These are phyloP conservation scores for Cucumis melo DNA, from an alignment of 306 rosid species.

Conservation along the genomic window DNA sequence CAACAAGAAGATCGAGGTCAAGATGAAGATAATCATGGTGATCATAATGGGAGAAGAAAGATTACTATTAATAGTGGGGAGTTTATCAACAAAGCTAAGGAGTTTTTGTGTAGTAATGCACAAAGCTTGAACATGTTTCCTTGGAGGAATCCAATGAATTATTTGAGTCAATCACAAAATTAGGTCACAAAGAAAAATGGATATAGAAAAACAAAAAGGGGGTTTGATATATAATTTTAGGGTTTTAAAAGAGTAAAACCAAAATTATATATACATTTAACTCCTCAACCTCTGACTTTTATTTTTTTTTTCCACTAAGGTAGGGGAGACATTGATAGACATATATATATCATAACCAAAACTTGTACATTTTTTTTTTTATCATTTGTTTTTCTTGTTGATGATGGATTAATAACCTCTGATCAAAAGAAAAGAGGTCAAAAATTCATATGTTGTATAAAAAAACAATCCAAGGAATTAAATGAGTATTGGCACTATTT, in stretches of 20 bases:
- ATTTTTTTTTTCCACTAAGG: background rate
- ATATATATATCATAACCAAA: background rate
- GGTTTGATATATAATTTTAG: background rate
- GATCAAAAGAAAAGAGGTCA: background rate
- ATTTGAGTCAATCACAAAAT: conserved; percentile 17
- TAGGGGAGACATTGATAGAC: background rate
- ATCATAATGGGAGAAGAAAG: conserved; percentile 1
- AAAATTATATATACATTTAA: background rate
- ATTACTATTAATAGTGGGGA: background rate
- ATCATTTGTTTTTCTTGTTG: background rate
- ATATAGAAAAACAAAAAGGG: background rate
- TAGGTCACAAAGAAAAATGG: background rate
- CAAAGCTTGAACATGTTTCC: conserved; percentile 25
- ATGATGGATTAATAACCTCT: background rate
- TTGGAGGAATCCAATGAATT: conserved; percentile 9
- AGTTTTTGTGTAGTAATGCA: conserved; percentile 10
- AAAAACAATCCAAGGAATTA: background rate
- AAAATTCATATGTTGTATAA: background rate
- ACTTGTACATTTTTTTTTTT: background rate
- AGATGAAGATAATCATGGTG: background rate
- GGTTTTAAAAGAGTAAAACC: background rate
- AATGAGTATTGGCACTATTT: background rate
- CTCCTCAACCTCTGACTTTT: conserved; percentile 1
- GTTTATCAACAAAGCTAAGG: conserved; percentile 26
- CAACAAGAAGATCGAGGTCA: background rate